phyloP scores from a whole-genome alignment of 352 stramenopile genomes.

The Stephanocyclus meneghinianus region DNA sequence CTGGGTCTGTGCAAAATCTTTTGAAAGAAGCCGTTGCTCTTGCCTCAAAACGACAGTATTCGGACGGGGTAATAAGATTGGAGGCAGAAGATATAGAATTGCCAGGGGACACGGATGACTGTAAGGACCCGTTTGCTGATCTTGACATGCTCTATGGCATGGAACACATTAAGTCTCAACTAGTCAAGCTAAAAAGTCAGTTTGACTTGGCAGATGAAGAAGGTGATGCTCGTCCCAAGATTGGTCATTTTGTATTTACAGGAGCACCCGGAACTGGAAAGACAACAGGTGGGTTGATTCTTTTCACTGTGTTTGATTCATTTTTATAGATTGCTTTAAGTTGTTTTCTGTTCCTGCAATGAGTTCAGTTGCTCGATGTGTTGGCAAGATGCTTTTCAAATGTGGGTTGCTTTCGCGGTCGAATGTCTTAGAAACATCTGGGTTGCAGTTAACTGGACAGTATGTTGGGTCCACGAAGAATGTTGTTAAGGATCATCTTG shows the following conservation, averaged over 20 bases:
- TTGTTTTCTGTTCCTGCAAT: neutral
- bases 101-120: conserved; percentile 20
- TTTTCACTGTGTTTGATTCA: neutral
- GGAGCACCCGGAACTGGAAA: conserved; percentile 78
- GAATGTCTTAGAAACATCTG: conserved; percentile 29
- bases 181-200: conserved; percentile 44
- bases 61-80: conserved; percentile 31
- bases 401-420: conserved; percentile 28
- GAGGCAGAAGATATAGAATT: conserved; percentile 49
- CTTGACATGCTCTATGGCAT: conserved; percentile 51
- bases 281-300: conserved; percentile 16
- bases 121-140: conserved; percentile 19
- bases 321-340: neutral
- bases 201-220: conserved; percentile 41
- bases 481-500: conserved; percentile 60
- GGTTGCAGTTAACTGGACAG: conserved; percentile 26
- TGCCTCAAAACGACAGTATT: conserved; percentile 44
- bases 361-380: conserved; percentile 20
- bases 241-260: conserved; percentile 82
- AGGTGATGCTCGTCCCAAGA: conserved; percentile 33
- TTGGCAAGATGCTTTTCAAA: conserved; percentile 31
- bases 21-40: conserved; percentile 84
- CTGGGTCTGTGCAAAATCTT: conserved; percentile 86
- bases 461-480: conserved; percentile 30
- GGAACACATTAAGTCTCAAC: conserved; percentile 47